Conservation (phyloP, 169 alveolate species). For the Plasmodium inui region DNA sequence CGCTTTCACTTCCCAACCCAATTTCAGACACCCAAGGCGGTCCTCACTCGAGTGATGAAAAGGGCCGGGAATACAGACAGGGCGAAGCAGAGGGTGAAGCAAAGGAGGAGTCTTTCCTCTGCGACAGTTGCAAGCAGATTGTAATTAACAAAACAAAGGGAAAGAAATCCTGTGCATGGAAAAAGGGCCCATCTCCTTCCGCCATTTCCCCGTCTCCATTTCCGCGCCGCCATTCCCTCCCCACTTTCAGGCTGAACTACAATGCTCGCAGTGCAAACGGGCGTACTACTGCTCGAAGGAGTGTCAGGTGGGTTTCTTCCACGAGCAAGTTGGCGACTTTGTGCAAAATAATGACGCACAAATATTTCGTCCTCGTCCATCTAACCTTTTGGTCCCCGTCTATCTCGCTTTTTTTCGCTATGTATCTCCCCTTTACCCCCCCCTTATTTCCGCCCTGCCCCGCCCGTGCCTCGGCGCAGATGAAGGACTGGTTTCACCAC, state of each 20-base stretch:
- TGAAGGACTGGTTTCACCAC: constrained; percentile 71
- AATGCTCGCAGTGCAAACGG: constrained; percentile 68
- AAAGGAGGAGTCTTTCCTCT: constrained; percentile 6
- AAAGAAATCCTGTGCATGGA: background rate
- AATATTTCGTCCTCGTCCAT: background rate
- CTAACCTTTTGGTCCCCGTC: background rate
- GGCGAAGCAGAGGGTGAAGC: background rate
- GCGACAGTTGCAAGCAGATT: constrained; percentile 54
- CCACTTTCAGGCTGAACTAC: constrained; percentile 56
- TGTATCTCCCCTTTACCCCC: too few species aligned
- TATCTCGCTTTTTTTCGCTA: background rate
- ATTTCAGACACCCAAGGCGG: constrained; percentile 4
- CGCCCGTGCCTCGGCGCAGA: background rate
- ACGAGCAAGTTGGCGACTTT: background rate
- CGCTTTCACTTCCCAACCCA: background rate
- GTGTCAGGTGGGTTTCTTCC: constrained; percentile 15
- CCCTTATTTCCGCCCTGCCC: too few species aligned
- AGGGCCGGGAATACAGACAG: background rate
- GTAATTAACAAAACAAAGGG: constrained; percentile 24
- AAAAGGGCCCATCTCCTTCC: background rate
- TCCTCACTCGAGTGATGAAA: background rate
- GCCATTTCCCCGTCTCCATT: background rate
- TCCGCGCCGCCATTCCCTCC: background rate
- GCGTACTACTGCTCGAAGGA: constrained; percentile 65
- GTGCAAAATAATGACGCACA: background rate